These are phyloP conservation scores for Acmispon strigosus DNA, from an alignment of 306 rosid genomes.

Conservation along the genomic window DNA sequence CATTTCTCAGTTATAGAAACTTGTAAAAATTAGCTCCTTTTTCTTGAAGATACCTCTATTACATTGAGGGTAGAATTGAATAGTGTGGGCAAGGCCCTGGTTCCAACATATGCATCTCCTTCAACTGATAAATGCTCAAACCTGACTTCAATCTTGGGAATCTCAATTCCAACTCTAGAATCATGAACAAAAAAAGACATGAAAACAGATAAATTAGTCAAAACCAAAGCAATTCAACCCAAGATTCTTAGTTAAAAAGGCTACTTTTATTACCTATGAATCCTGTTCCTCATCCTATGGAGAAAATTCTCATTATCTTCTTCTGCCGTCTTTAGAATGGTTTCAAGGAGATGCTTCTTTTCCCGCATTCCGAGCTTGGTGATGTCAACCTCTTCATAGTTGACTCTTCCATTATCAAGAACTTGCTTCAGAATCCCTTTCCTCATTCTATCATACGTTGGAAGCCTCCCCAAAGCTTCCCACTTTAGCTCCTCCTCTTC, in stretches of 20 bases:
- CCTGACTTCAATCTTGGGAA: slow-evolving; percentile 75
- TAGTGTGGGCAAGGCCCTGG: slow-evolving; percentile 72
- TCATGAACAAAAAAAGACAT: neutral
- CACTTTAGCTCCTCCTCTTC: slow-evolving; percentile 77
- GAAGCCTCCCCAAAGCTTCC: slow-evolving; percentile 90
- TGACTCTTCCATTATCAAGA: slow-evolving; percentile 42
- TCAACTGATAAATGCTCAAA: slow-evolving; percentile 55
- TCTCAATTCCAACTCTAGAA: slow-evolving; percentile 65
- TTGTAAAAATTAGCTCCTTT: too few relatives aligned
- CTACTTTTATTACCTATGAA: slow-evolving; percentile 37
- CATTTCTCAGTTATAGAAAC: too few relatives aligned
- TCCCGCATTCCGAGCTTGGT: slow-evolving; percentile 42
- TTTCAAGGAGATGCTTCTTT: slow-evolving; percentile 48
- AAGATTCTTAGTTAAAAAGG: too few relatives aligned
- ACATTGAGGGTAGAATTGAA: slow-evolving; percentile 53
- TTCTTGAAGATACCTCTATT: slow-evolving; percentile 41
- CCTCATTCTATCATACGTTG: slow-evolving; percentile 68
- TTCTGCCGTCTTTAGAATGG: slow-evolving; percentile 44
- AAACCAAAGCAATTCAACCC: too few relatives aligned
- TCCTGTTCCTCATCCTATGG: slow-evolving; percentile 45
- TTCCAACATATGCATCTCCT: slow-evolving; percentile 78
- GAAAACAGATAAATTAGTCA: too few relatives aligned
- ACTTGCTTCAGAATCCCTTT: slow-evolving; percentile 54
- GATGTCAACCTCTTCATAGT: slow-evolving; percentile 52
- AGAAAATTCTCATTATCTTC: slow-evolving; percentile 72